Conservation (phyloP, 495 filamentous ascomycete genomes). For the Xylaria longipes region DNA sequence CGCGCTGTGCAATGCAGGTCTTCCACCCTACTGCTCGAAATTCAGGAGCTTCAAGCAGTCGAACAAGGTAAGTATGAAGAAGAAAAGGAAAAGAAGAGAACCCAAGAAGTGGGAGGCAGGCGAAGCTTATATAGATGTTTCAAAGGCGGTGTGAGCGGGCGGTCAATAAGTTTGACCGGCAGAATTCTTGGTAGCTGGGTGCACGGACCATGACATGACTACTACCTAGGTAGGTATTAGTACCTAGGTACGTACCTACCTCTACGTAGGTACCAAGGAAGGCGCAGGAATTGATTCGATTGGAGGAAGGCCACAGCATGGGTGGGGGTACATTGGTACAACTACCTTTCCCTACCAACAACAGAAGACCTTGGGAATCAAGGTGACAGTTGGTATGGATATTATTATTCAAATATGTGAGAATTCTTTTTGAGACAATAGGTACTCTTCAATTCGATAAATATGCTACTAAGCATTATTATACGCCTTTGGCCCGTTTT, state of each 20-base stretch:
- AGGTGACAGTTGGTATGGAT: no score
- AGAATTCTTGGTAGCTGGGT: background rate
- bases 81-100: slow-evolving; percentile 48
- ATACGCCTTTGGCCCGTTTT: no score
- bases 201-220: background rate
- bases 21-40: slow-evolving; percentile 64
- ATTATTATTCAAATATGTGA: no score
- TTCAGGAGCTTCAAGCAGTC: slow-evolving; percentile 66
- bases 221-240: no score
- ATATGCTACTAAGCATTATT: background rate
- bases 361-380: no score
- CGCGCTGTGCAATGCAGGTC: slow-evolving; percentile 84
- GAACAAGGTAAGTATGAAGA: slow-evolving; percentile 83
- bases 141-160: slow-evolving; percentile 24
- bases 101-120: slow-evolving; percentile 18
- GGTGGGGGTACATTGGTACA: no score
- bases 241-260: no score
- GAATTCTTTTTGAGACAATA: no score
- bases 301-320: no score
- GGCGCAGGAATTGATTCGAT: background rate
- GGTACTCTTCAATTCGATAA: background rate
- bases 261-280: no score
- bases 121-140: slow-evolving; percentile 32
- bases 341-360: no score
- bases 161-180: slow-evolving; percentile 14